A percentile compares a stretch with the other conserved stretches of the same genome.
Conservation (phyloP, 2,329 filamentous ascomycete species). For the Clonostachys sp. region DNA sequence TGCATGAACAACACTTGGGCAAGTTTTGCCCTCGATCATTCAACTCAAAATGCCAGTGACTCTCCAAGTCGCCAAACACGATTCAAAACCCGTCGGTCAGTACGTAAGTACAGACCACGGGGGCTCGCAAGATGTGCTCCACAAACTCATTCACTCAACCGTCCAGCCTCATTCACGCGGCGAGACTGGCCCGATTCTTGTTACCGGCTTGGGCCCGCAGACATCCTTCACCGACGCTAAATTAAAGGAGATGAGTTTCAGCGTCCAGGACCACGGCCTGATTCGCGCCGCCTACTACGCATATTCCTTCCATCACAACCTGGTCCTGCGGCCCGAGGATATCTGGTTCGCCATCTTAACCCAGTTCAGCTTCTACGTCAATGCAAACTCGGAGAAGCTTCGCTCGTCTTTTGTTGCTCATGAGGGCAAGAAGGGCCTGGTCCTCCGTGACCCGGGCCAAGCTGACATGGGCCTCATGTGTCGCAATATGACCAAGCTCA, state of each 20-base stretch:
- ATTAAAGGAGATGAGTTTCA: not conserved
- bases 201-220: not conserved
- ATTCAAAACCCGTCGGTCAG: not conserved
- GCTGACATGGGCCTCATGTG: slow-evolving; percentile 14
- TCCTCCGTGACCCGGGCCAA: not conserved
- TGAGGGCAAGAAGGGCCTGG: slow-evolving; percentile 17
- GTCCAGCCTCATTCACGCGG: not conserved
- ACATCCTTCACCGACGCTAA: not conserved
- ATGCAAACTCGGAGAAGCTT: slow-evolving; percentile 37
- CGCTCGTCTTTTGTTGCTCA: slow-evolving; percentile 34
- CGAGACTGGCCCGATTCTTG: not conserved
- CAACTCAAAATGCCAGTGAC: not conserved
- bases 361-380: slow-evolving; percentile 41
- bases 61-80: not conserved
- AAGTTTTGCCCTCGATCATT: no score
- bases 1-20: no score
- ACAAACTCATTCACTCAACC: not conserved
- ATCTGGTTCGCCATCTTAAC: slow-evolving; percentile 46
- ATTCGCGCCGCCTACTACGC: slow-evolving; percentile 28
- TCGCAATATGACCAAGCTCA: slow-evolving; percentile 28
- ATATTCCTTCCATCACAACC: slow-evolving; percentile 36
- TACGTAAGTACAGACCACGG: no score
- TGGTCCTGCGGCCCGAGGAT: slow-evolving; percentile 45
- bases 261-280: slow-evolving; percentile 25
- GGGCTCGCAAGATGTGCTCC: no score